Conservation (phyloP, 495 filamentous ascomycete genomes). For the Parathielavia hyrcaniae region DNA sequence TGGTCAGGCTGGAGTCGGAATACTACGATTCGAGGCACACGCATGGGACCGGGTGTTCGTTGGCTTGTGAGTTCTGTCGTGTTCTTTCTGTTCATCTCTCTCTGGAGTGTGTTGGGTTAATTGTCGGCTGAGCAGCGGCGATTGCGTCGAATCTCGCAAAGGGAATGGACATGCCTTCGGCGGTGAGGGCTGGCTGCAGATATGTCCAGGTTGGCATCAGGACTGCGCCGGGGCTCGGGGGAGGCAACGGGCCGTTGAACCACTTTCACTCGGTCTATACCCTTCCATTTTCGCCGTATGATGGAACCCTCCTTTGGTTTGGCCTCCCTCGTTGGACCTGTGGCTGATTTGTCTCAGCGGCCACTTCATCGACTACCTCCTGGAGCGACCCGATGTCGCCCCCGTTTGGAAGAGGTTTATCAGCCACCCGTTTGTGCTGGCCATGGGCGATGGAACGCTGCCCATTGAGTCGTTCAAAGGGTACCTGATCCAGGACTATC, state of each 20-base stretch:
- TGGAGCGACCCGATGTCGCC: constrained; percentile 68
- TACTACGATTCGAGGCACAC: constrained; percentile 73
- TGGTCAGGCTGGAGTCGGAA: constrained; percentile 55
- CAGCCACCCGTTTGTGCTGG: constrained; percentile 71
- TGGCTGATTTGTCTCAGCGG: constrained; percentile 47
- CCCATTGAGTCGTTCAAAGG: constrained; percentile 69
- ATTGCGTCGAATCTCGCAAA: constrained; percentile 81
- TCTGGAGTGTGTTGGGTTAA: background rate
- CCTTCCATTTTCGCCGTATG: constrained; percentile 73
- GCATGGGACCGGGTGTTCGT: constrained; percentile 91
- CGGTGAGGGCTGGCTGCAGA: constrained; percentile 63
- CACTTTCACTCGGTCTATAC: constrained; percentile 83
- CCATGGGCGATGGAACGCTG: constrained; percentile 68
- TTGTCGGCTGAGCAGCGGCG: constrained; percentile 51
- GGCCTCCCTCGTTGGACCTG: background rate
- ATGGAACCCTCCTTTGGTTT: background rate
- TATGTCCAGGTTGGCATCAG: constrained; percentile 83
- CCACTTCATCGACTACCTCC: constrained; percentile 74
- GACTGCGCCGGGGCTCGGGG: constrained; percentile 64
- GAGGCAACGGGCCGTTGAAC: constrained; percentile 84
- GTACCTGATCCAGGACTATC: constrained; percentile 84
- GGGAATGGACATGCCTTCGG: constrained; percentile 50
- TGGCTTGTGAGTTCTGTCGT: constrained; percentile 61
- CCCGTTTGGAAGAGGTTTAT: constrained; percentile 65
- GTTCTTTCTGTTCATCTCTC: background rate